A percentile compares a stretch with the other conserved stretches of the same genome.
These are phyloP conservation scores for Ceratocystis smalleyi DNA, from an alignment of 2,329 filamentous ascomycete genomes.

Conservation along the genomic window DNA sequence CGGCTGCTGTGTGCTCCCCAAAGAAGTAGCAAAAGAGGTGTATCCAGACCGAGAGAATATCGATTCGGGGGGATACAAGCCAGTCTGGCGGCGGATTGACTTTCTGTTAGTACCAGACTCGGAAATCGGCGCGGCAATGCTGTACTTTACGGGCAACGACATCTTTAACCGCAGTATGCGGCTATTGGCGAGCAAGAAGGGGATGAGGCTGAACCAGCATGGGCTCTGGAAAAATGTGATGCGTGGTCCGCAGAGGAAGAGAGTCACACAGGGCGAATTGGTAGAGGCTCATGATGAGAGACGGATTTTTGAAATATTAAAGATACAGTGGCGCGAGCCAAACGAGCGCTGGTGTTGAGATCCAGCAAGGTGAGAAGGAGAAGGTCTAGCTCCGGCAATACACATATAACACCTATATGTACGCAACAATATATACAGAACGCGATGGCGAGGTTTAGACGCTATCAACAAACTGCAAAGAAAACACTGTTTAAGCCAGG, in stretches of 20 bases:
- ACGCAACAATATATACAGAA: too few species aligned
- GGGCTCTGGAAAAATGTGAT: constrained; percentile 62
- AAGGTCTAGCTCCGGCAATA: neutral
- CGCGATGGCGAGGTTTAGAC: too few species aligned
- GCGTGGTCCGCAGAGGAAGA: constrained; percentile 40
- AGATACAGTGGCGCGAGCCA: constrained; percentile 71
- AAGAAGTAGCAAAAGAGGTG: constrained; percentile 22
- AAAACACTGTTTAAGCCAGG: too few species aligned
- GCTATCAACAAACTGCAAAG: too few species aligned
- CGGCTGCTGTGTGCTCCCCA: constrained; percentile 60
- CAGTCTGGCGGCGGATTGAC: constrained; percentile 66
- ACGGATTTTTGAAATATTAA: constrained; percentile 65
- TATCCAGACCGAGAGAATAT: neutral
- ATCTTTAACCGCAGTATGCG: constrained; percentile 83
- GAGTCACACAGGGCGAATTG: constrained; percentile 50
- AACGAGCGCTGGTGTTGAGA: constrained; percentile 57
- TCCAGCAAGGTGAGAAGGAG: neutral
- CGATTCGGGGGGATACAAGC: neutral
- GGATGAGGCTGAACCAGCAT: constrained; percentile 70
- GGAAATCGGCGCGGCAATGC: constrained; percentile 66
- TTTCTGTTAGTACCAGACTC: constrained; percentile 65
- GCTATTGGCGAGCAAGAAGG: constrained; percentile 61
- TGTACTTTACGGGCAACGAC: constrained; percentile 96
- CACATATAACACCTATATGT: neutral
- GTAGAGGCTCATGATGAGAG: constrained; percentile 62